Evolutionary conservation across 1,284 basidiomycete genomes (phyloP).

Genomic region (Ustilago shanxiensis): DNA sequence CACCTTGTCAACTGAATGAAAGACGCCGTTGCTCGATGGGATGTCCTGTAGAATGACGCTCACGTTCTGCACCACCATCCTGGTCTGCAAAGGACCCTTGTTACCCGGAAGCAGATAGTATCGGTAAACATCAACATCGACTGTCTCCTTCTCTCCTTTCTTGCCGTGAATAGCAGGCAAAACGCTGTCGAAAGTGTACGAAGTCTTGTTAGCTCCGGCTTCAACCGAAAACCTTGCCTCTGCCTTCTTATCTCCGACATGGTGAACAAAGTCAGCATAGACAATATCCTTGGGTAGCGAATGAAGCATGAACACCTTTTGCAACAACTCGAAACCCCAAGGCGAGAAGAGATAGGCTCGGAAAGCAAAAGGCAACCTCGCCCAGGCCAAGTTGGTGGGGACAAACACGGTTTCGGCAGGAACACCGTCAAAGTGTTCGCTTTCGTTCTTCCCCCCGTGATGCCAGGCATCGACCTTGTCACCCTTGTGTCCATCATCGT

Average conservation of each 20-base stretch:
- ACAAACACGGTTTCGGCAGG: conserved; percentile 77
- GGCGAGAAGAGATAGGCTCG: conserved; percentile 79
- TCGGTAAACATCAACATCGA: conserved; percentile 58
- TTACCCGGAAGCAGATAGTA: conserved; percentile 55
- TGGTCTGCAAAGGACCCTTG: conserved; percentile 72
- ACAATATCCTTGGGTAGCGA: conserved; percentile 76
- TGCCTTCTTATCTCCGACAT: conserved; percentile 24
- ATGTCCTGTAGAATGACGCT: conserved; percentile 74
- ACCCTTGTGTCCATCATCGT: conserved; percentile 62
- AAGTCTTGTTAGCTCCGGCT: conserved; percentile 48
- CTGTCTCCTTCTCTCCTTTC: conserved; percentile 47
- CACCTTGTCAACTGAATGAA: conserved; percentile 74
- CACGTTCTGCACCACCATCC: conserved; percentile 75
- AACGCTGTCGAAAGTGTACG: conserved; percentile 54
- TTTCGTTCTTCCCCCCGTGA: conserved; percentile 7
- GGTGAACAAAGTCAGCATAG: conserved; percentile 74
- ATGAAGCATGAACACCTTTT: conserved; percentile 79
- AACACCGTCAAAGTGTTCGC: conserved; percentile 71
- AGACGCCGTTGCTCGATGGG: conserved; percentile 76
- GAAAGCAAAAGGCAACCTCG: conserved; percentile 75
- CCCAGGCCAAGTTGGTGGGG: conserved; percentile 78
- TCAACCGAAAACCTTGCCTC: conserved; percentile 5
- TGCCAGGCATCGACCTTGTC: conserved; percentile 40
- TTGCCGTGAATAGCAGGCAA: conserved; percentile 40
- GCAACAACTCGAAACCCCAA: conserved; percentile 75